phyloP scores from a whole-genome alignment of 176 grass and related monocot genomes.

The Oryza officinalis region DNA sequence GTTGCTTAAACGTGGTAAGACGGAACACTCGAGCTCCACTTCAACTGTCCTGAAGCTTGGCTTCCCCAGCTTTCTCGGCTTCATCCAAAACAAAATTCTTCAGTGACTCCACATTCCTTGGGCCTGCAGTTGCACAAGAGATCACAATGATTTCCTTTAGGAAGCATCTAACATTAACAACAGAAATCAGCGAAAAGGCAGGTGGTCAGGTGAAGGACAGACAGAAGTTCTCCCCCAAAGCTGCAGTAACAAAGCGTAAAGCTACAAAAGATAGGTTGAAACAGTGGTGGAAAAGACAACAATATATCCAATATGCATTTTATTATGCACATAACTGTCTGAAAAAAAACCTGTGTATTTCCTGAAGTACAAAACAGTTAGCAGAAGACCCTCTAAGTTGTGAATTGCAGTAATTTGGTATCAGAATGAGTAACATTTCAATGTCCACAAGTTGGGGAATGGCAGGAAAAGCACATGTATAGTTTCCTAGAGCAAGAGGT shows the following conservation, averaged over 20 bases:
- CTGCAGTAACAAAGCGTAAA: neutral
- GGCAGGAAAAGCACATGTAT: neutral
- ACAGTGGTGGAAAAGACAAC: neutral
- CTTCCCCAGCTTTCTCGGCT: conserved; percentile 67
- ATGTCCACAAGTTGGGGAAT: neutral
- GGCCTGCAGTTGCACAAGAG: conserved; percentile 47
- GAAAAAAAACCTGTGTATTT: neutral
- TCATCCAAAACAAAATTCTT: conserved; percentile 75
- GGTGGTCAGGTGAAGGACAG: neutral
- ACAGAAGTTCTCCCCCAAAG: neutral
- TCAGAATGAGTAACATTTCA: neutral
- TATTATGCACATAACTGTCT: neutral
- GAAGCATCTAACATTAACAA: neutral
- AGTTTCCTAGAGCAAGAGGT: neutral
- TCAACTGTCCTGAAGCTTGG: conserved; percentile 41
- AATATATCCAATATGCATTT: neutral
- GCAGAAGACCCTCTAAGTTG: neutral
- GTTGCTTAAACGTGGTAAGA: neutral
- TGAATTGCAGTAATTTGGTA: neutral
- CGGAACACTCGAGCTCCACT: neutral
- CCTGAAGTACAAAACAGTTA: neutral
- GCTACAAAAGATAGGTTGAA: neutral
- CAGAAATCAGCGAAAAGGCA: neutral
- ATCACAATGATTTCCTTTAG: neutral
- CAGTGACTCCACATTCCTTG: conserved; percentile 76